Evolutionary conservation across 2,329 filamentous ascomycete genomes (phyloP).

Genomic region (Mariannaea sp.): DNA sequence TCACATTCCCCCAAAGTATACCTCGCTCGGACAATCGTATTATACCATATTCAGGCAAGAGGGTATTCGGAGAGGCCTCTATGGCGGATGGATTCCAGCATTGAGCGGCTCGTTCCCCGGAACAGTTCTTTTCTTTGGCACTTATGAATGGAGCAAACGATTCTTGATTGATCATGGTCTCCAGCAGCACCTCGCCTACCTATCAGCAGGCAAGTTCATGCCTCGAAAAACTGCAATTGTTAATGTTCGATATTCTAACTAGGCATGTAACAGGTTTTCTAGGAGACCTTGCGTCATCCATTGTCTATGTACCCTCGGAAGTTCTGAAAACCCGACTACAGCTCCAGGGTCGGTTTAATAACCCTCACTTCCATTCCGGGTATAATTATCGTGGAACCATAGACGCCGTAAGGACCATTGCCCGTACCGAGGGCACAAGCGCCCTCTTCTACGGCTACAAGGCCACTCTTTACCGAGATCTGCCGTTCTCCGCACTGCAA

Average conservation of each 20-base stretch:
- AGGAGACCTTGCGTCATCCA: conserved; percentile 87
- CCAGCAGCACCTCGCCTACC: conserved; percentile 81
- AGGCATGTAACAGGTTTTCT: conserved; percentile 71
- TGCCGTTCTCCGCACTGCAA: conserved; percentile 94
- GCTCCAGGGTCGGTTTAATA: conserved; percentile 92
- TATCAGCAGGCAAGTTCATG: conserved; percentile 69
- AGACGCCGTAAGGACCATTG: conserved; percentile 85
- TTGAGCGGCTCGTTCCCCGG: conserved; percentile 91
- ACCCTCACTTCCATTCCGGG: conserved; percentile 88
- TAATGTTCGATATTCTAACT: conserved; percentile 5
- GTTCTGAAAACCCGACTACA: conserved; percentile 97
- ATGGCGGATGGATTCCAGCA: conserved; percentile 91
- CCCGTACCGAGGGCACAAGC: conserved; percentile 77
- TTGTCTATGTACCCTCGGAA: conserved; percentile 95
- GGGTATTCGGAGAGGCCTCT: conserved; percentile 82
- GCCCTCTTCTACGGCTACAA: conserved; percentile 98
- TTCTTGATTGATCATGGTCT: conserved; percentile 84
- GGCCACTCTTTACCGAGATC: conserved; percentile 89
- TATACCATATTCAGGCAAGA: conserved; percentile 93
- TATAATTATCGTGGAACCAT: conserved; percentile 92
- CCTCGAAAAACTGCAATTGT: not conserved
- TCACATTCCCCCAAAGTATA: conserved; percentile 89
- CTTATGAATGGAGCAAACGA: conserved; percentile 94
- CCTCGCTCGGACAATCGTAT: conserved; percentile 87
- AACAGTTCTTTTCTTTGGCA: conserved; percentile 93